These are phyloP conservation scores for Arthrobotrys musiformis DNA, from an alignment of 2,329 filamentous ascomycete species.

Conservation along the genomic window DNA sequence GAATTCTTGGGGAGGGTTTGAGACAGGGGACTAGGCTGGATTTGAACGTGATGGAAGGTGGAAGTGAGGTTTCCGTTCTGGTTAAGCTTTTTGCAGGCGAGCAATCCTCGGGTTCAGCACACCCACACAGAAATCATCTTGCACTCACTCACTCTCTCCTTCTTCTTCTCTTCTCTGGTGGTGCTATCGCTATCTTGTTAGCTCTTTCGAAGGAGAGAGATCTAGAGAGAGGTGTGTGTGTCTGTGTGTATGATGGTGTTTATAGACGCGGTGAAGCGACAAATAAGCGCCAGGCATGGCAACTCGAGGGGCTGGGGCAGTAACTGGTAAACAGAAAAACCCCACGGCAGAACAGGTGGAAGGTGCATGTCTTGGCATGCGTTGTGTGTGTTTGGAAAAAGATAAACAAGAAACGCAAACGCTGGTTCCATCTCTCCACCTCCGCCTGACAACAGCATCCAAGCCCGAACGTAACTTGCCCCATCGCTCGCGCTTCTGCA, in stretches of 20 bases:
- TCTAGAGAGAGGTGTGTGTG: background rate
- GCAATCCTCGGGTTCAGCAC: conserved; percentile 13
- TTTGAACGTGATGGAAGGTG: background rate
- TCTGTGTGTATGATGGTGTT: background rate
- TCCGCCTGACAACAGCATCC: conserved; percentile 50
- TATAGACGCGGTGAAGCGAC: conserved; percentile 8
- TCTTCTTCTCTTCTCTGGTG: background rate
- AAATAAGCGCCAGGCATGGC: conserved; percentile 25
- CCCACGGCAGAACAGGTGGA: background rate
- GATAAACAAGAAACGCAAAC: conserved; percentile 49
- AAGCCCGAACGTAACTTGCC: conserved; percentile 6
- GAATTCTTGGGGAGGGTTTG: background rate
- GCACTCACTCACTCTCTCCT: background rate
- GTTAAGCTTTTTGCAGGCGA: conserved; percentile 9
- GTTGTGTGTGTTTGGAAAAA: conserved; percentile 56
- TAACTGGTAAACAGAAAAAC: background rate
- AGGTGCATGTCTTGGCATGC: conserved; percentile 37
- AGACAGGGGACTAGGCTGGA: background rate
- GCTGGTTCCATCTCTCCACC: conserved; percentile 2
- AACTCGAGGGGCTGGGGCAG: conserved; percentile 35
- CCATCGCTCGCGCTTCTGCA: conserved; percentile 29
- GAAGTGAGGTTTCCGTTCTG: background rate
- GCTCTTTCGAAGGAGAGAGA: too few species aligned
- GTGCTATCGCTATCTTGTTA: background rate
- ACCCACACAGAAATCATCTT: background rate